A percentile compares a stretch with the other conserved stretches of the same genome.
Evolutionary conservation across 257 asterid genomes (phyloP).

Genomic region (Jacaranda copaia): DNA sequence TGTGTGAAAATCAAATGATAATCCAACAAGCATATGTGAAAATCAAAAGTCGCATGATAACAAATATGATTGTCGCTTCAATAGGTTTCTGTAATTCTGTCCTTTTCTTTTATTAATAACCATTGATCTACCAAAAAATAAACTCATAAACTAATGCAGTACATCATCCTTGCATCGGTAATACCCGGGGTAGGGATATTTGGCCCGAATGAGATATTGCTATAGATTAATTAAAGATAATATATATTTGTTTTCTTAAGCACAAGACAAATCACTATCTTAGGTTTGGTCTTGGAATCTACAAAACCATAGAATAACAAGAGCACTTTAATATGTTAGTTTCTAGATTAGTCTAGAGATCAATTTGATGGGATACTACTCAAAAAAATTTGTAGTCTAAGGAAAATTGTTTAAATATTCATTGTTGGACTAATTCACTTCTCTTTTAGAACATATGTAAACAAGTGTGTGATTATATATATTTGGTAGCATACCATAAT

Average conservation of each 20-base stretch:
- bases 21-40: background rate
- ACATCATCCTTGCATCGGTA: background rate
- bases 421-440: too few species aligned
- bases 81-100: background rate
- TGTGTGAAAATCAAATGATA: background rate
- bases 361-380: too few species aligned
- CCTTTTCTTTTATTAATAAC: background rate
- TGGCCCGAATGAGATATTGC: background rate
- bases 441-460: too few species aligned
- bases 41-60: background rate
- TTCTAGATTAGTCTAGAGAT: background rate
- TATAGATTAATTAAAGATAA: background rate
- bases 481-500: too few species aligned
- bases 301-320: background rate
- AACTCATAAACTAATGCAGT: background rate
- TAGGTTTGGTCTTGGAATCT: background rate
- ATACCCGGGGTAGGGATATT: background rate
- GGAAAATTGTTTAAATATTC: too few species aligned
- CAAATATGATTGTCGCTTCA: background rate
- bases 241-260: background rate
- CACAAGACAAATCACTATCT: constrained; percentile 2
- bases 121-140: background rate
- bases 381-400: too few species aligned
- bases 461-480: too few species aligned
- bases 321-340: background rate